Percentiles rank a stretch among this genome's conserved stretches.
Conservation (phyloP, 331 rosid species). For the Acacia pycnantha region DNA sequence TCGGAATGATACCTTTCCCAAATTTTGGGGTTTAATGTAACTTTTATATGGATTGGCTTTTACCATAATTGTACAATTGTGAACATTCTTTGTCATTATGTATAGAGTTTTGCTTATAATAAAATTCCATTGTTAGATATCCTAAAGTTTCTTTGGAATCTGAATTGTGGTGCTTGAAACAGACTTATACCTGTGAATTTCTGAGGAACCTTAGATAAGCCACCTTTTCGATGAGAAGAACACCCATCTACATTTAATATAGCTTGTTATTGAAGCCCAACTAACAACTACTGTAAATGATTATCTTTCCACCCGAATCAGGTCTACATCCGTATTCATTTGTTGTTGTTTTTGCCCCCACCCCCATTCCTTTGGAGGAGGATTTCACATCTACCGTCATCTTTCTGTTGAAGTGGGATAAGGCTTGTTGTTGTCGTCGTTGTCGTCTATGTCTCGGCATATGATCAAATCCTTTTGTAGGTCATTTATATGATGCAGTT, state of each 20-base stretch:
- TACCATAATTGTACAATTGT: background rate
- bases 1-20: background rate
- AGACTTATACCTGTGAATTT: background rate
- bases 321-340: background rate
- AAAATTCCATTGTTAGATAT: background rate
- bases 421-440: no score
- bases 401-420: background rate
- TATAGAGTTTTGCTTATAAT: background rate
- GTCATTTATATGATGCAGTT: background rate
- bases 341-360: background rate
- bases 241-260: background rate
- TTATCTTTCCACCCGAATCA: background rate
- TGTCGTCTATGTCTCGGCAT: background rate
- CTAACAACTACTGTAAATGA: background rate
- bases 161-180: background rate
- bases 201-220: background rate
- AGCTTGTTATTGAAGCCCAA: background rate
- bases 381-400: background rate
- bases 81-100: background rate
- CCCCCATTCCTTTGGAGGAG: background rate
- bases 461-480: background rate
- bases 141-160: background rate
- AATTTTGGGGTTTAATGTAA: slow-evolving; percentile 14
- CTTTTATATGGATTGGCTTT: background rate
- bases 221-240: background rate